Evolutionary conservation across 176 grass and related monocot genomes (phyloP).

Genomic region (Triticum dicoccoides): DNA sequence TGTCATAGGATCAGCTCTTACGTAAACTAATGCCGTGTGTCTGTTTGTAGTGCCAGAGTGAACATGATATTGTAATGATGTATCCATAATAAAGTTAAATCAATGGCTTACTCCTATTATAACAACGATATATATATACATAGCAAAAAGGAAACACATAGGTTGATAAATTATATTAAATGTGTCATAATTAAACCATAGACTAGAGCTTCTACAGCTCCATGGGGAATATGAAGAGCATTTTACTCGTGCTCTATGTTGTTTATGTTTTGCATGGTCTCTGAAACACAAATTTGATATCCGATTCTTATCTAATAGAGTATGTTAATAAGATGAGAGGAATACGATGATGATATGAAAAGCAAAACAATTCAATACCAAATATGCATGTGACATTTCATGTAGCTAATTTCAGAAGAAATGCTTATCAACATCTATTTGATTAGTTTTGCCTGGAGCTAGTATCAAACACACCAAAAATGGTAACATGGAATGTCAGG

Average conservation of each 20-base stretch:
- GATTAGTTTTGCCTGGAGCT: neutral
- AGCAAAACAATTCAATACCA: neutral
- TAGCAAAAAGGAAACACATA: neutral
- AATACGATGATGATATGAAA: neutral
- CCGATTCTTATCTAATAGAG: neutral
- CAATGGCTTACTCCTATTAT: neutral
- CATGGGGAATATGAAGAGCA: neutral
- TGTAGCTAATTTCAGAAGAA: neutral
- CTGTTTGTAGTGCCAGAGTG: neutral
- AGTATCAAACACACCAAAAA: neutral
- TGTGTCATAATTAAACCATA: neutral
- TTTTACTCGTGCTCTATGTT: neutral
- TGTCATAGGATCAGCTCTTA: neutral
- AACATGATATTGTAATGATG: neutral
- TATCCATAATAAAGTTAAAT: neutral
- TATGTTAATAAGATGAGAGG: slow-evolving; percentile 9
- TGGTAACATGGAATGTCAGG: neutral
- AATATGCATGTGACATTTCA: neutral
- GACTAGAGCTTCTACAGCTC: neutral
- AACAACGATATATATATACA: too few relatives aligned
- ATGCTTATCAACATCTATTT: neutral
- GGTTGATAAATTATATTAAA: neutral
- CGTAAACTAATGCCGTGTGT: neutral
- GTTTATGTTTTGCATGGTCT: neutral
- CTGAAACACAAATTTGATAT: neutral